Evolutionary conservation across 306 rosid genomes (phyloP).

Genomic region (Cotoneaster glaucophyllus): DNA sequence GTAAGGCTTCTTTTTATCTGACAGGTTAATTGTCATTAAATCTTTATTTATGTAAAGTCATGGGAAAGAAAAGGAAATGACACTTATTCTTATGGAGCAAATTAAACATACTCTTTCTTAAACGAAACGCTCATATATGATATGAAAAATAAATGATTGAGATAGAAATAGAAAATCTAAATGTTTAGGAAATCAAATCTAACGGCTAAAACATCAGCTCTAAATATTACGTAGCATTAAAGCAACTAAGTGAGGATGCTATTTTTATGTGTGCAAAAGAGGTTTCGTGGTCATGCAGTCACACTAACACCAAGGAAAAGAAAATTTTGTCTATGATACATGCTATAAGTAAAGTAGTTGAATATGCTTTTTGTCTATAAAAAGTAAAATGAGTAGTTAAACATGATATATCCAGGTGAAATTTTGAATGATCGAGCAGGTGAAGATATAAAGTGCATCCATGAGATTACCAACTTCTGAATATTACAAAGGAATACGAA

Average conservation of each 20-base stretch:
- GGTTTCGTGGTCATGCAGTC: neutral
- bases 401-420: neutral
- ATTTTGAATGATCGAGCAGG: neutral
- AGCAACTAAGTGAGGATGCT: neutral
- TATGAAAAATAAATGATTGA: no score
- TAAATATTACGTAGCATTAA: no score
- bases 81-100: no score
- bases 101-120: no score
- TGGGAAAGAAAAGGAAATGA: no score
- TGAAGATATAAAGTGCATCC: neutral
- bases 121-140: fast-evolving
- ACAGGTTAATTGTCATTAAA: no score
- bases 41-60: no score
- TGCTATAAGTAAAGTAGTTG: neutral
- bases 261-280: neutral
- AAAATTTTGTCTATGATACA: neutral
- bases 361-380: neutral
- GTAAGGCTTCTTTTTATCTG: no score
- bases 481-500: no score
- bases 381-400: neutral
- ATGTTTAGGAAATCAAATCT: no score
- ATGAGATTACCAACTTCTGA: neutral
- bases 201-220: no score
- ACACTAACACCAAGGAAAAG: neutral
- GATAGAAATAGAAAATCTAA: no score